phyloP scores from a whole-genome alignment of 306 rosid genomes.

The Gleditsia sinensis region DNA sequence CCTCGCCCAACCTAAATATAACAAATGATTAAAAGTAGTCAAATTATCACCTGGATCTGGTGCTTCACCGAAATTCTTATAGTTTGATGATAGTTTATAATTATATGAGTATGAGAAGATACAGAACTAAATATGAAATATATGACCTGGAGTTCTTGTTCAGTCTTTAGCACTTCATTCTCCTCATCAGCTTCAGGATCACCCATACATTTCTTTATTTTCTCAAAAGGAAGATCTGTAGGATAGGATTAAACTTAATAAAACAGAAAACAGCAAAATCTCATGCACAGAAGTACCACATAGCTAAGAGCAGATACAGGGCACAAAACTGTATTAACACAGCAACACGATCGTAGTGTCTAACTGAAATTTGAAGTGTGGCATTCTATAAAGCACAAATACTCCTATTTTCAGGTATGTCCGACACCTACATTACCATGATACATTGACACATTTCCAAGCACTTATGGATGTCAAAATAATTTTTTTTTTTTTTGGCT shows the following conservation, averaged over 20 bases:
- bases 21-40: conserved; percentile 13
- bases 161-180: conserved; percentile 76
- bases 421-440: too few species aligned
- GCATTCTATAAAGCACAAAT: too few species aligned
- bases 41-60: too few species aligned
- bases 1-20: conserved; percentile 75
- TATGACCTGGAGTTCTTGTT: conserved; percentile 81
- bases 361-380: too few species aligned
- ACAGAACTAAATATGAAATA: conserved; percentile 3
- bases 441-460: too few species aligned
- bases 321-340: too few species aligned
- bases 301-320: too few species aligned
- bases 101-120: not conserved
- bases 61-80: not conserved
- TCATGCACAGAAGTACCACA: not conserved
- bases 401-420: too few species aligned
- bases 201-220: conserved; percentile 80
- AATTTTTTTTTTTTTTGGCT: too few species aligned
- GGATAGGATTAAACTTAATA: conserved; percentile 15
- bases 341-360: too few species aligned
- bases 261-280: conserved; percentile 4
- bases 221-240: conserved; percentile 77
- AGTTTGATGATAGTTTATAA: not conserved
- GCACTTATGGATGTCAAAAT: too few species aligned
- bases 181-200: conserved; percentile 79